Conservation (phyloP, 306 rosid species). For the Rosa multiflora region DNA sequence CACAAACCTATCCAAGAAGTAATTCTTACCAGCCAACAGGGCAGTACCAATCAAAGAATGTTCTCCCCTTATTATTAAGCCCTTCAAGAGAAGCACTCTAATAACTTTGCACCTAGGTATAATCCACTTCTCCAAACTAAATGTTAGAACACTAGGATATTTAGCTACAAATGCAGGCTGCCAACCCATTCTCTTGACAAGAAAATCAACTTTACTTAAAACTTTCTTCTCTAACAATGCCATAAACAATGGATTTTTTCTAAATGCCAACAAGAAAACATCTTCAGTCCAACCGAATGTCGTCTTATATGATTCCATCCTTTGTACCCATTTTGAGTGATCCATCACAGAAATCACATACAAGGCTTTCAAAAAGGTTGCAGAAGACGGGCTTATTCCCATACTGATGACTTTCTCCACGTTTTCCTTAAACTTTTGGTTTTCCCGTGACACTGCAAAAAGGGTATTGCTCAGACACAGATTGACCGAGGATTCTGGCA, state of each 20-base stretch:
- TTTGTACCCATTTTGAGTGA: slow-evolving; percentile 16
- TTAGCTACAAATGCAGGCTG: slow-evolving; percentile 20
- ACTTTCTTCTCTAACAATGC: slow-evolving; percentile 21
- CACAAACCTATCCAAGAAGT: background rate
- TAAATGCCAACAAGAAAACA: slow-evolving; percentile 25
- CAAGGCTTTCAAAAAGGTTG: background rate
- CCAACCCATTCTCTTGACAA: slow-evolving; percentile 15
- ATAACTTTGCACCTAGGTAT: slow-evolving; percentile 48
- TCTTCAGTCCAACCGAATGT: slow-evolving; percentile 37
- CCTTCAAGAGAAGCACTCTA: slow-evolving; percentile 27
- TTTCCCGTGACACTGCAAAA: background rate
- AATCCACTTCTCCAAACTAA: slow-evolving; percentile 36
- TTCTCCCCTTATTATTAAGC: slow-evolving; percentile 4
- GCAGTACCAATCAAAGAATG: background rate
- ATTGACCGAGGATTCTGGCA: background rate
- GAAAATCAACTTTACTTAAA: slow-evolving; percentile 18
- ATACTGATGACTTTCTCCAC: slow-evolving; percentile 21
- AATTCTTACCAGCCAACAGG: background rate
- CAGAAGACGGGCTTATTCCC: slow-evolving; percentile 16
- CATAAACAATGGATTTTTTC: slow-evolving; percentile 28
- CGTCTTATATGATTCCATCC: slow-evolving; percentile 21
- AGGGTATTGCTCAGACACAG: background rate
- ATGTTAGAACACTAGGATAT: slow-evolving; percentile 1
- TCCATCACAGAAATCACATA: background rate
- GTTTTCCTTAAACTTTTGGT: slow-evolving; percentile 7